Conservation (phyloP, 306 rosid species). For the Benincasa hispida region DNA sequence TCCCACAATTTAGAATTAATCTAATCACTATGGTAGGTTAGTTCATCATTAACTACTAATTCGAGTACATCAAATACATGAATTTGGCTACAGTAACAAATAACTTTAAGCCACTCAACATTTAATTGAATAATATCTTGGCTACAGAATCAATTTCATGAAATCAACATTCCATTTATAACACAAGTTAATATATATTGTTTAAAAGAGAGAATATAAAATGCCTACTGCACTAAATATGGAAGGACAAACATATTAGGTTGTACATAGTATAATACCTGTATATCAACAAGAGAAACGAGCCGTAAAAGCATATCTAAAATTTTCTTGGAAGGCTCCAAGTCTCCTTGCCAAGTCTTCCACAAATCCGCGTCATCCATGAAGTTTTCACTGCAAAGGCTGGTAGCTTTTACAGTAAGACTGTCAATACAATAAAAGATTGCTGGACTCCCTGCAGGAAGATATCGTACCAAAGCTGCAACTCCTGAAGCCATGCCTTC, state of each 20-base stretch:
- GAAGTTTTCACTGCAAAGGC: constrained; percentile 40
- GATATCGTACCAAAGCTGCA: constrained; percentile 58
- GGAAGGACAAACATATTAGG: background rate
- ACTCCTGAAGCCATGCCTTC: constrained; percentile 97
- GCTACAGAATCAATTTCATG: background rate
- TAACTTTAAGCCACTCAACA: background rate
- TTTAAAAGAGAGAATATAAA: background rate
- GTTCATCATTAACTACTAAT: background rate
- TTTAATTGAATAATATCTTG: background rate
- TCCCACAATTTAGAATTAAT: background rate
- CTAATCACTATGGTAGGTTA: background rate
- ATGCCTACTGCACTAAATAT: background rate
- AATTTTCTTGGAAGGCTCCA: constrained; percentile 74
- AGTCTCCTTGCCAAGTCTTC: constrained; percentile 76
- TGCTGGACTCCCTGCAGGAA: constrained; percentile 93
- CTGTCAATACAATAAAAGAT: constrained; percentile 60
- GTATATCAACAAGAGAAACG: constrained; percentile 72
- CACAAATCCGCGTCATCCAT: constrained; percentile 37
- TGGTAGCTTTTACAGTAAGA: constrained; percentile 49
- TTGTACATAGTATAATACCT: constrained; percentile 23
- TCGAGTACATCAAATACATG: background rate
- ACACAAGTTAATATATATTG: background rate
- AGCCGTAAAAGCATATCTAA: constrained; percentile 67
- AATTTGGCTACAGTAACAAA: constrained; percentile 1
- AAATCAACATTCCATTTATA: background rate